Evolutionary conservation across 2,329 filamentous ascomycete species (phyloP).

Genomic region (Tolypocladium inflatum): DNA sequence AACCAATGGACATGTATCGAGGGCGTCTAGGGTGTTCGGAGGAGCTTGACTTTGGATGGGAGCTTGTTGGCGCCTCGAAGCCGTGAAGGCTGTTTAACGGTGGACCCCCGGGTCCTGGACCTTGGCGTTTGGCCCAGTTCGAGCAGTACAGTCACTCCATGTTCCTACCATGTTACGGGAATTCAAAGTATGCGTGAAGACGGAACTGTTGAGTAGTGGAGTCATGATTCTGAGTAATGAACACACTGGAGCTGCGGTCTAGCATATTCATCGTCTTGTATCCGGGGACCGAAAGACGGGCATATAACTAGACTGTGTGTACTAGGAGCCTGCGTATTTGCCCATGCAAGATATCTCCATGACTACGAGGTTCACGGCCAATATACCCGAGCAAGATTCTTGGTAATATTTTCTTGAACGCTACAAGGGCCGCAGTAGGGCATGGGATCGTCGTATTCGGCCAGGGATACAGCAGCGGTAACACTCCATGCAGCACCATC

Average conservation of each 20-base stretch:
- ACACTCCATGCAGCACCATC: background rate
- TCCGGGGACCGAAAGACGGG: no score
- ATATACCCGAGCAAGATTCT: no score
- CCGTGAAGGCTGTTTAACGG: background rate
- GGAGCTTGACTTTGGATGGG: background rate
- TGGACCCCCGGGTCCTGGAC: background rate
- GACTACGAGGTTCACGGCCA: no score
- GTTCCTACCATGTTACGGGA: background rate
- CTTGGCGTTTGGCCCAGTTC: no score
- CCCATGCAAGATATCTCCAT: no score
- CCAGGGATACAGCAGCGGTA: background rate
- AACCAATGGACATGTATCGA: background rate
- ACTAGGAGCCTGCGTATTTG: no score
- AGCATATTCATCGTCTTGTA: no score
- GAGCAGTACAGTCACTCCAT: background rate
- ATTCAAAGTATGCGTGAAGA: background rate
- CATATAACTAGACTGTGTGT: no score
- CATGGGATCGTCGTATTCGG: background rate
- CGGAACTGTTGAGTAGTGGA: background rate
- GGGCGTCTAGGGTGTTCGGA: background rate
- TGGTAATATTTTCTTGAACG: background rate
- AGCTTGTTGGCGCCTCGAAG: background rate
- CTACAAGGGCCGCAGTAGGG: background rate
- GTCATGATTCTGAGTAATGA: background rate
- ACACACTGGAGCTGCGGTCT: no score